A percentile compares a stretch with the other conserved stretches of the same genome.
phyloP scores from a whole-genome alignment of 352 stramenopile species.

The Pythium scleroteichum region DNA sequence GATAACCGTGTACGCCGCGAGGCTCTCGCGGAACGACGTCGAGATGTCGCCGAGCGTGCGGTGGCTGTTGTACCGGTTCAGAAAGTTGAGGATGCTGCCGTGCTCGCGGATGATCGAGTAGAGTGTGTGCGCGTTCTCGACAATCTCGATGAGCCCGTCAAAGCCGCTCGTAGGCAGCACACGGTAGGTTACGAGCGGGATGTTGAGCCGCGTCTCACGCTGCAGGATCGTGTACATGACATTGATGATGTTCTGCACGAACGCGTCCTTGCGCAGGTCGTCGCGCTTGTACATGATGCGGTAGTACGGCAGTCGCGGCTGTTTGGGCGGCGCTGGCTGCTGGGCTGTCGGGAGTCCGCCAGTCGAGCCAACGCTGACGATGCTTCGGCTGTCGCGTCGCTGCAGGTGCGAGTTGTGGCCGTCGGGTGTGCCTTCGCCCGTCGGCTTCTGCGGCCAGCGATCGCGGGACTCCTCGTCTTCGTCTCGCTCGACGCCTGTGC shows the following conservation, averaged over 20 bases:
- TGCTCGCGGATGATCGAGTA: constrained; percentile 87
- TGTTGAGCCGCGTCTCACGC: constrained; percentile 77
- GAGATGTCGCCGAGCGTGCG: constrained; percentile 86
- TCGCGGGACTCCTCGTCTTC: constrained; percentile 48
- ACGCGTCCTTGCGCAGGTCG: constrained; percentile 81
- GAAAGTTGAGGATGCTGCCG: constrained; percentile 80
- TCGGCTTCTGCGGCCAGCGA: constrained; percentile 11
- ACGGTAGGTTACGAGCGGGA: constrained; percentile 84
- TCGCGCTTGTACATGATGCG: constrained; percentile 89
- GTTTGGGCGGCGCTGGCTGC: constrained; percentile 8
- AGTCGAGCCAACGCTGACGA: background rate
- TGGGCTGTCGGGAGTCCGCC: constrained; percentile 2
- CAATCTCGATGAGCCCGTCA: constrained; percentile 85
- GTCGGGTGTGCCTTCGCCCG: constrained; percentile 37
- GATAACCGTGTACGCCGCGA: constrained; percentile 99
- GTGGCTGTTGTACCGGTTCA: constrained; percentile 85
- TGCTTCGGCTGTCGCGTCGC: constrained; percentile 4
- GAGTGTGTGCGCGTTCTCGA: constrained; percentile 83
- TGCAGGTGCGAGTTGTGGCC: constrained; percentile 18
- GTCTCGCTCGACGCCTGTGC: constrained; percentile 70
- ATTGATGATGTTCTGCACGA: constrained; percentile 90
- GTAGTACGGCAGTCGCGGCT: constrained; percentile 49
- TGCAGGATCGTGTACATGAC: constrained; percentile 90
- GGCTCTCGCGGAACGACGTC: constrained; percentile 86
- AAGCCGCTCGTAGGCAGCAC: constrained; percentile 84